Percentiles rank a stretch among this genome's conserved stretches.
These are phyloP conservation scores for Candida yuanshanica DNA, from an alignment of 805 yeast genomes.

Conservation along the genomic window DNA sequence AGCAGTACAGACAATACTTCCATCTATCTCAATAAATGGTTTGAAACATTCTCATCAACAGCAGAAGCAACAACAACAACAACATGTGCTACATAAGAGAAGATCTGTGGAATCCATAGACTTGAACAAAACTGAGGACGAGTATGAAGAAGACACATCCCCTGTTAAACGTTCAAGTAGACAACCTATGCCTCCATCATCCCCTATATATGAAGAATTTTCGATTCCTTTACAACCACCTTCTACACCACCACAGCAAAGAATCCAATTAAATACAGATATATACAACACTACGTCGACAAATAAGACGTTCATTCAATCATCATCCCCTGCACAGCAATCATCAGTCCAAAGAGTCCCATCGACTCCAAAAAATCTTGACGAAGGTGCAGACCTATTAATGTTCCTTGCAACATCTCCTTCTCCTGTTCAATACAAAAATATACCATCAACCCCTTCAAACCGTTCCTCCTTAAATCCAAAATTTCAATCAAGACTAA, in stretches of 20 bases:
- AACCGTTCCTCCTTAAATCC: conserved; percentile 6
- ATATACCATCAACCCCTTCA: conserved; percentile 21
- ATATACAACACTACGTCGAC: conserved; percentile 22
- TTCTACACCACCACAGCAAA: conserved; percentile 25
- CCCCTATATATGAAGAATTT: conserved; percentile 21
- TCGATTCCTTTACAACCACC: conserved; percentile 17
- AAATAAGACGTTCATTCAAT: conserved; percentile 20
- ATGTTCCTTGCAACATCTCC: conserved; percentile 85
- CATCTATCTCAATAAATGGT: not conserved
- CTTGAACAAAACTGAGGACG: conserved; percentile 20
- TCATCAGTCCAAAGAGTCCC: conserved; percentile 6
- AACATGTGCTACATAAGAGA: conserved; percentile 8
- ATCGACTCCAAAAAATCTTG: conserved; percentile 23
- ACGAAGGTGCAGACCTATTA: conserved; percentile 77
- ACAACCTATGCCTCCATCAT: conserved; percentile 21
- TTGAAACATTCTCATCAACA: not conserved
- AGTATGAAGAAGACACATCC: conserved; percentile 8
- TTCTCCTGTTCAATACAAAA: conserved; percentile 37
- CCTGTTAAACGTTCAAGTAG: not conserved
- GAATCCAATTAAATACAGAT: conserved; percentile 18
- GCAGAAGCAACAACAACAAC: conserved; percentile 1
- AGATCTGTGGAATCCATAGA: conserved; percentile 18
- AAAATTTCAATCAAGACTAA: not conserved
- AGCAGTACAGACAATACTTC: not conserved
- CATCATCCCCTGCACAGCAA: conserved; percentile 16